These are phyloP conservation scores for Fusarium torreyae DNA, from an alignment of 2,329 filamentous ascomycete species.

Conservation along the genomic window DNA sequence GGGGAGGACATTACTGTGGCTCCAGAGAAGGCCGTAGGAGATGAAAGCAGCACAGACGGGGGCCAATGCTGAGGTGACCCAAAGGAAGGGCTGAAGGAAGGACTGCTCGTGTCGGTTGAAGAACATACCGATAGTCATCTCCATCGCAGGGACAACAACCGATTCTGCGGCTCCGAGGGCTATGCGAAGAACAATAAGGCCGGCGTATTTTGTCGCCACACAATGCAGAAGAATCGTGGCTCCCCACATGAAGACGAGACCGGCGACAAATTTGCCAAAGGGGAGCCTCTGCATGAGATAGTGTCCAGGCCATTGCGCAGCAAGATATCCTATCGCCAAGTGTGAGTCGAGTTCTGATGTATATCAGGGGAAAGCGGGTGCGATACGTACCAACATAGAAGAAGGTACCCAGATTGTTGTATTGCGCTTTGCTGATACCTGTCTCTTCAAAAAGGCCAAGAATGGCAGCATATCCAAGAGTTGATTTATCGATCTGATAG, in stretches of 20 bases:
- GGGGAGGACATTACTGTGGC: slow-evolving; percentile 50
- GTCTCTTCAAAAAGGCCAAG: slow-evolving; percentile 3
- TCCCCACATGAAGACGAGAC: slow-evolving; percentile 54
- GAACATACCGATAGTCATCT: slow-evolving; percentile 60
- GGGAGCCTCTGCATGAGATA: slow-evolving; percentile 55
- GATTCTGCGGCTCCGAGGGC: slow-evolving; percentile 56
- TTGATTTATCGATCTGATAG: slow-evolving; percentile 13
- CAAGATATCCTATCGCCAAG: slow-evolving; percentile 1
- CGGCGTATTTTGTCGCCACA: slow-evolving; percentile 54
- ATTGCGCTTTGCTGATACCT: slow-evolving; percentile 19
- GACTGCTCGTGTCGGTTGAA: slow-evolving; percentile 56
- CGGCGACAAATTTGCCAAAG: slow-evolving; percentile 56
- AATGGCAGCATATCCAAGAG: too few species aligned
- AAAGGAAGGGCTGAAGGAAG: slow-evolving; percentile 54
- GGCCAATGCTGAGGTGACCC: slow-evolving; percentile 52
- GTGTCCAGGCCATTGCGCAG: slow-evolving; percentile 21
- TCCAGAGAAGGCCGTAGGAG: slow-evolving; percentile 59
- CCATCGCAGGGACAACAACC: slow-evolving; percentile 58
- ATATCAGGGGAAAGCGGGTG: fast-evolving
- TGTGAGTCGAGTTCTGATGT: neutral
- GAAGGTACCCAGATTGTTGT: slow-evolving; percentile 20
- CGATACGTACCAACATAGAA: slow-evolving; percentile 22
- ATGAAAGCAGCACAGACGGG: slow-evolving; percentile 58
- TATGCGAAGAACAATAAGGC: slow-evolving; percentile 56
- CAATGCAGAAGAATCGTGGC: slow-evolving; percentile 58